These are phyloP conservation scores for Talaromyces thailandensis DNA, from an alignment of 495 filamentous ascomycete genomes.

Conservation along the genomic window DNA sequence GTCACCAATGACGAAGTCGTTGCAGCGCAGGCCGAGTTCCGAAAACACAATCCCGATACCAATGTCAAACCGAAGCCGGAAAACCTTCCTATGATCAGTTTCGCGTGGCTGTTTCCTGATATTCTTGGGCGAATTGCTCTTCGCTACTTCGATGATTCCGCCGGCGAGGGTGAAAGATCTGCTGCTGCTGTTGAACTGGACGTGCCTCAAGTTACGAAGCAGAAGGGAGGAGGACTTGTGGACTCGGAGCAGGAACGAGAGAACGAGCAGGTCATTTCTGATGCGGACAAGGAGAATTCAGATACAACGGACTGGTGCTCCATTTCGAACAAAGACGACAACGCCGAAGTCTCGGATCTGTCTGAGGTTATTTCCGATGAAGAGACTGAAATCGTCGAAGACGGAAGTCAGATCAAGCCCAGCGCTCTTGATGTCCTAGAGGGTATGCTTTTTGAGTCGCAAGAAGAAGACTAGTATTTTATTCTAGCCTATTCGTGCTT, in stretches of 20 bases:
- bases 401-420: conserved; percentile 18
- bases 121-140: conserved; percentile 67
- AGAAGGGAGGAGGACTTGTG: not conserved
- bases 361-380: not conserved
- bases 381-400: conserved; percentile 18
- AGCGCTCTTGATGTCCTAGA: conserved; percentile 17
- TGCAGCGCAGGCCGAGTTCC: conserved; percentile 37
- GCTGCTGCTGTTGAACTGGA: not conserved
- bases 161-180: not conserved
- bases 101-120: conserved; percentile 80
- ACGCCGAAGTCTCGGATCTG: not conserved
- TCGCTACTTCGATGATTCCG: conserved; percentile 14
- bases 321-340: not conserved
- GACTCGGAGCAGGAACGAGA: not conserved
- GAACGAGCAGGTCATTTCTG: not conserved
- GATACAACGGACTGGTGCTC: not conserved
- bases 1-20: conserved; percentile 65
- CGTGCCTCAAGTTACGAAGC: not conserved
- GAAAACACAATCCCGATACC: conserved; percentile 22
- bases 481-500: not conserved
- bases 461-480: not conserved
- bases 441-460: conserved; percentile 1
- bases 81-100: conserved; percentile 75
- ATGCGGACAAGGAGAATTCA: not conserved
- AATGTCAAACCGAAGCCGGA: conserved; percentile 19